Evolutionary conservation across 176 grass and related monocot species (phyloP), one percentile per base, ranked within the genome.

Genomic region (Phoenix roebelenii): DNA sequence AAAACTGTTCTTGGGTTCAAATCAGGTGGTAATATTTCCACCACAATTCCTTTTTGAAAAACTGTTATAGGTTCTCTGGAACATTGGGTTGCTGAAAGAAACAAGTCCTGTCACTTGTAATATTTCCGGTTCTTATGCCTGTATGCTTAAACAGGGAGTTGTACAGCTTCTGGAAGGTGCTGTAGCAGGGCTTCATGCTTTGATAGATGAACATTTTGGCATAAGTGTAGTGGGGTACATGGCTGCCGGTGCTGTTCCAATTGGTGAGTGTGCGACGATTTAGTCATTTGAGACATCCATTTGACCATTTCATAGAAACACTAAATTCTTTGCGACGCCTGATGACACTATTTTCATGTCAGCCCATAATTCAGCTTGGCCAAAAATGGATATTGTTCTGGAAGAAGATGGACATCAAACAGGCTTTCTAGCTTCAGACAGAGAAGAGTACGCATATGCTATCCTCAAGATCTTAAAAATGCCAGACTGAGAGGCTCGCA

Each of bases 201-300:
- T 98, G 93, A 77, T 86, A 25, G 93, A 98, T 76, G 93, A 98
- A 57, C 88, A 98, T 81, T 89, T 98, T 66, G 87, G 87, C 61
- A 92, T 98, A 70, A 85, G 84, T 65, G 84, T 98, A 18, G 93
- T 98, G 22, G 93, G 92, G 69, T 98, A 92, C 68, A 98, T 92
- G 93, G 88, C 88, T 64, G 93, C 93, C 50, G 93, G 81, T 52
- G 87, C 88, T 65, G 85, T 98, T 76, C 93, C 93, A 28, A 92
- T 98, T 55, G 93, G 88, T 98, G 52, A 73, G 67, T 64, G 17
- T 22, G 52, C 68, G 20, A 20, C 35, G 62, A 35, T 66, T 23
- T 3, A 4, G 23, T 54, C 22, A 10, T 12, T 7, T 22, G 35
- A 12, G 2, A 44, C 35, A 44, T 14, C 35, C 35, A 44, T 44